Evolutionary conservation across 768 basidiomycete species (phyloP).

Genomic region (Serendipita sp.): DNA sequence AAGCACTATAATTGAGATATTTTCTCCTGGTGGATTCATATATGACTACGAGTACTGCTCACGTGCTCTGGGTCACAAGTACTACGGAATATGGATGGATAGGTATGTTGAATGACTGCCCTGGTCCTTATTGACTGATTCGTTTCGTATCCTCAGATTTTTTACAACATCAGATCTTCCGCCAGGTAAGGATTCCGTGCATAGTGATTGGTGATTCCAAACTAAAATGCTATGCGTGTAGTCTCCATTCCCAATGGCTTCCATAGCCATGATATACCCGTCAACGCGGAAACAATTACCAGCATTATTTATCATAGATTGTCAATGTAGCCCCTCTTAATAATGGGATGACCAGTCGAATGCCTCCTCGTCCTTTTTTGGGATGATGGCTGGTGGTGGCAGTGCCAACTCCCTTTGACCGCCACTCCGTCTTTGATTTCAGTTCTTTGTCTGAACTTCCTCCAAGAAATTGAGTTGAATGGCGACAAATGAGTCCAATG

Average conservation of each 20-base stretch:
- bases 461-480: neutral
- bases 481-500: neutral
- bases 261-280: neutral
- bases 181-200: neutral
- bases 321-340: neutral
- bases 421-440: neutral
- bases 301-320: neutral
- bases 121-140: neutral
- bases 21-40: slow-evolving; percentile 24
- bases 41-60: slow-evolving; percentile 23
- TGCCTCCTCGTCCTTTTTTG: neutral
- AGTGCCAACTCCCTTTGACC: neutral
- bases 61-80: slow-evolving; percentile 19
- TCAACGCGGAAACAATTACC: neutral
- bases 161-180: neutral
- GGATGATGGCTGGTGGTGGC: neutral
- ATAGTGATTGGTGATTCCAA: neutral
- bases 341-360: neutral
- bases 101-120: neutral
- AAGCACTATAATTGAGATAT: slow-evolving; percentile 25
- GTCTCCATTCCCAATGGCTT: neutral
- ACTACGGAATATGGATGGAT: slow-evolving; percentile 24
- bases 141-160: neutral
- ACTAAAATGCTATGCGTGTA: neutral
- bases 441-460: neutral